Evolutionary conservation across 768 basidiomycete genomes (phyloP), one percentile per base, ranked within the genome.

Genomic region (Nidularia pulvinata): DNA sequence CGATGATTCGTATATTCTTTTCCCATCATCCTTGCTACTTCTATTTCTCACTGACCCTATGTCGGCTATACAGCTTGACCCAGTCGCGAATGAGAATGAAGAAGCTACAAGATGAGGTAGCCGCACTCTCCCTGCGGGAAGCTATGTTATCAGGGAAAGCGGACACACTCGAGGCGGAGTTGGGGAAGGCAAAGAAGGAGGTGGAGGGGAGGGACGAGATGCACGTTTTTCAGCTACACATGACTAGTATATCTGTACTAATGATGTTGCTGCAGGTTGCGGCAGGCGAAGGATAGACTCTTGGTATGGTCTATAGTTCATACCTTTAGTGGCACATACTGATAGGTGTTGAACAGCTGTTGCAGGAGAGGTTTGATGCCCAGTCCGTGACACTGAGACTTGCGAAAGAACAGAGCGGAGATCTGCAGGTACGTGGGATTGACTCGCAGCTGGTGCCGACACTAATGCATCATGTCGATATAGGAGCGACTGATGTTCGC

Each of bases 351-450:
- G 25, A 30, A 30, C 39, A 52, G 51, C 30, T 52, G 11, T n/a
- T 46, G 7, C 57, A 86, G 60, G 84, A 88, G 51, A 77, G 84
- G 25, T 81, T 80, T 50, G 85, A 88, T 10, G 77, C 83, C 13
- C 84, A 86, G 57, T 64, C 74, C 1, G 67, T 80, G 5, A 80
- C 82, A 1, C 65, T 85, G 46, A 73, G 76, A 25, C 64, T 85
- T 22, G 75, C 80, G 6, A 83, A 82, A 58, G 84, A 87, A 55
- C 70, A 78, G 5, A 64, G 75, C 16, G 81, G 75, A 2, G 82
- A 86, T 59, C 56, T 81, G 10, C 83, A 74, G 62, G 74, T 74
- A 30, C 35, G 49, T 9, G 10, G 6, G 2, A 35, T 51, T 51
- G 35, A 16, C 22, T 39, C 19, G 43, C 9, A 30, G 7, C 16